Evolutionary conservation across 2,329 filamentous ascomycete genomes (phyloP), one percentile per base, ranked within the genome.

Genomic region (Aureobasidium melanogenum): DNA sequence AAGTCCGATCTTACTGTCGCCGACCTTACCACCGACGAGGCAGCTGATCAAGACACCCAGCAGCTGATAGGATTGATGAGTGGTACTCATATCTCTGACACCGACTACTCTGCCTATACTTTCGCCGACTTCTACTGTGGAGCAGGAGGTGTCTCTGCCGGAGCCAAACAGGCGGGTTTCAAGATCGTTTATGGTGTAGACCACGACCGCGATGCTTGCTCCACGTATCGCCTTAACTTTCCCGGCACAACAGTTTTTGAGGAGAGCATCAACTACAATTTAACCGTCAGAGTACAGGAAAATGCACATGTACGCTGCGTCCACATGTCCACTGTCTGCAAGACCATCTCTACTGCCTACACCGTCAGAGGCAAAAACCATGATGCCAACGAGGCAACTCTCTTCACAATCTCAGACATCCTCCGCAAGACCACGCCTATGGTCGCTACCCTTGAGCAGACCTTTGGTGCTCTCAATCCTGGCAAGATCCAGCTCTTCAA

Each of bases 301-400:
- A 38, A 50, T 38, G 56, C 32, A 4, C 56, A 59, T 12, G 56
- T 50, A 5, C 43, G 56, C n/a, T 39, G 32, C n/a, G 36, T 24
- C n/a, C 90, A 95, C 65, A 73, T 91, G 0, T 91, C 87, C 0
- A 89, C 88, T 0, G 89, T 90, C 0, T 95, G 91, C 61, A 88
- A 93, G 66, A 84, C 81, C 2, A 92, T 86, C 70, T 92, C 88
- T 0, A 83, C 84, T 0, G 87, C 86, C 0, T 86, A 95, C 63
- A 92, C 88, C 0, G 26, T 52, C 3, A 66, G 72, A 0, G 81
- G 82, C 0, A 75, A 75, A 7, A 79, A 85, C 24, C 86, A 91
- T 48, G 87, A 88, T 1, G 78, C 74, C 0, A 94, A 95, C 66
- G 84, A 83, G 0, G 84, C 84, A 1, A 75, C 79, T 0, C 72